Evolutionary conservation across 139 green algal genomes (phyloP), one percentile per base, ranked within the genome.

Genomic region (Micractinium conductrix): DNA sequence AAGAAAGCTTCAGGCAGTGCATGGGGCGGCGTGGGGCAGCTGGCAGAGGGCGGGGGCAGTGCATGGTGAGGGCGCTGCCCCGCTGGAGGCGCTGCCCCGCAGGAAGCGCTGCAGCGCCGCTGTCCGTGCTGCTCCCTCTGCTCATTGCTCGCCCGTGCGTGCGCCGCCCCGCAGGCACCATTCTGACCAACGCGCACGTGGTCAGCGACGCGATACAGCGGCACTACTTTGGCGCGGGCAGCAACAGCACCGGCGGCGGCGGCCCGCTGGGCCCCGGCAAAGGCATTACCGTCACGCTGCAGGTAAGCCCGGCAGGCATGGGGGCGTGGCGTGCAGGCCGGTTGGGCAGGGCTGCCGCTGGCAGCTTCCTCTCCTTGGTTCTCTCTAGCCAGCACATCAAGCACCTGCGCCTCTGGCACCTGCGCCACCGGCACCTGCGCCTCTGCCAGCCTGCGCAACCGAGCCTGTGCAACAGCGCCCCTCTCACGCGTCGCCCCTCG

Each of bases 151-250:
- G 14, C 28, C 26, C 2, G 26, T 9, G 2, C 22, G 33, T 44
- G 3, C 35, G n/a, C 26, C 42, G 0, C 45, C 10, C 33, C 14
- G 45, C 74, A 80, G 94, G 94, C 35, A 88, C 81, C 69, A 94
- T 97, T 37, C 80, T 96, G 43, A 98, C 94, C 76, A 97, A 97
- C 69, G 93, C 93, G 30, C 95, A 98, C 83, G 94, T 85, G 19
- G 88, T 98, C 24, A 84, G 87, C 16, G 92, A 91, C 33, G 90
- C 88, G 10, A 71, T 92, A 2, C 35, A 81, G 63, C 37, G 37
- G 7, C 63, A 45, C 28, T 40, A 80, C 55, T 68, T 33, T 33
- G 58, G 12, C 17, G 74, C 33, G 37, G 69, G 44, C 82, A 40
- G 50, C 68, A 76, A 83, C 30, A 35, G 72, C 75, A 84, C 94